Percentiles rank a stretch among this genome's conserved stretches.
phyloP scores from a whole-genome alignment of 202 grass and related monocot species.

The Panicum hallii region DNA sequence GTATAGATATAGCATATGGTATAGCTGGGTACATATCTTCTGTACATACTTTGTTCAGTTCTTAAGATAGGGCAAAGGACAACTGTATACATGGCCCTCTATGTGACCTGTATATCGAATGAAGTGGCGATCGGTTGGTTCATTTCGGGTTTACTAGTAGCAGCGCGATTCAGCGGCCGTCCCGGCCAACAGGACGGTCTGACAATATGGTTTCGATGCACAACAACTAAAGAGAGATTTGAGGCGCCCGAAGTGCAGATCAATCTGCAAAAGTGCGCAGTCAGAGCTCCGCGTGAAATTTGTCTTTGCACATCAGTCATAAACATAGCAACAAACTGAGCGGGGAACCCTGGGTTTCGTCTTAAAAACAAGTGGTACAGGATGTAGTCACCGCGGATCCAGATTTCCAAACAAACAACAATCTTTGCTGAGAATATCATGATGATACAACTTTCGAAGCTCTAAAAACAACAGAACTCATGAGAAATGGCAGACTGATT shows the following conservation, averaged over 20 bases:
- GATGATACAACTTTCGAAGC: background rate
- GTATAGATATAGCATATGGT: background rate
- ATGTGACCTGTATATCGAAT: background rate
- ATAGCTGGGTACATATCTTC: constrained; percentile 4
- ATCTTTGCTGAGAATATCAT: background rate
- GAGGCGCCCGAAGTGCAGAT: too few species aligned
- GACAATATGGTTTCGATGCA: too few species aligned
- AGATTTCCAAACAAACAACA: constrained; percentile 29
- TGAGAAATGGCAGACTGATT: background rate
- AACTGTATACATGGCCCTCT: background rate
- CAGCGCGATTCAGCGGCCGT: too few species aligned
- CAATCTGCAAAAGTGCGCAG: too few species aligned
- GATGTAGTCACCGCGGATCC: background rate
- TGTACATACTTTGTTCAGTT: constrained; percentile 14
- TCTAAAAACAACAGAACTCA: constrained; percentile 27
- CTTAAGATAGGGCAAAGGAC: background rate
- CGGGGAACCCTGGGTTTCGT: background rate
- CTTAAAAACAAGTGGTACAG: constrained; percentile 11
- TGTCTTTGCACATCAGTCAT: background rate
- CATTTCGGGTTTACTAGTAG: too few species aligned
- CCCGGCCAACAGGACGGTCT: too few species aligned
- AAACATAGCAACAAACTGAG: background rate
- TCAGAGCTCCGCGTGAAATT: too few species aligned
- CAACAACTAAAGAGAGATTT: too few species aligned
- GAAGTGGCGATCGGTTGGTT: background rate